These are phyloP conservation scores for Trichoderma pleuroti DNA, from an alignment of 2,329 filamentous ascomycete species.

Conservation along the genomic window DNA sequence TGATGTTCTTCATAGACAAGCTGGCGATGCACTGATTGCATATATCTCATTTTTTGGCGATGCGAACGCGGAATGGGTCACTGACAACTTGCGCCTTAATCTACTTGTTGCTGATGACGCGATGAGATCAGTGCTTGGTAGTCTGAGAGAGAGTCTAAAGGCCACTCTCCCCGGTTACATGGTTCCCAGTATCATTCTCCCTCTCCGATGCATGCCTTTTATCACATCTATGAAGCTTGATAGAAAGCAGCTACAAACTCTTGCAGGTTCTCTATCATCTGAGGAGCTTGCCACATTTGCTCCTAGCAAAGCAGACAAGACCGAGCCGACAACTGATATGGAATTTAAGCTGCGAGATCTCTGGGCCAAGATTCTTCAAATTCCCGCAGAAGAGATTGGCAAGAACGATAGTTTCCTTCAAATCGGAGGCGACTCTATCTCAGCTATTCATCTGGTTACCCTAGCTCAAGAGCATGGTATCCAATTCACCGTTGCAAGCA, in stretches of 20 bases:
- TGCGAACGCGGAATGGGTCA: background rate
- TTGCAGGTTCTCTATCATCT: slow-evolving; percentile 4
- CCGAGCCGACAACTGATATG: slow-evolving; percentile 21
- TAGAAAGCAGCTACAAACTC: slow-evolving; percentile 1
- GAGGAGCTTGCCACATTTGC: slow-evolving; percentile 11
- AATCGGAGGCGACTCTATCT: slow-evolving; percentile 42
- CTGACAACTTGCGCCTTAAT: background rate
- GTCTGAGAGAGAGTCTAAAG: background rate
- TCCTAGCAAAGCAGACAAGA: slow-evolving; percentile 7
- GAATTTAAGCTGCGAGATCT: slow-evolving; percentile 23
- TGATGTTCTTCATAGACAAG: slow-evolving; percentile 1
- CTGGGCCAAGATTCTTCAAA: slow-evolving; percentile 33
- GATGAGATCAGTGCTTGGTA: background rate
- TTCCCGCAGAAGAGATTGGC: slow-evolving; percentile 27
- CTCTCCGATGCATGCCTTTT: slow-evolving; percentile 22
- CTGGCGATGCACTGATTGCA: slow-evolving; percentile 8
- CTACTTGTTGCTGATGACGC: background rate
- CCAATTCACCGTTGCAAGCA: background rate
- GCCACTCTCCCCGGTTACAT: slow-evolving; percentile 22
- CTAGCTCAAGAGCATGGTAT: slow-evolving; percentile 29
- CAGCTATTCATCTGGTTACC: slow-evolving; percentile 42
- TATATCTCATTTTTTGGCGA: background rate
- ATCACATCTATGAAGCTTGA: slow-evolving; percentile 22
- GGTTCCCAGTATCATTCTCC: slow-evolving; percentile 22
- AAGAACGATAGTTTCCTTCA: slow-evolving; percentile 22